Base-by-base conservation (phyloP, 208 protist species). In the Crithidia brevicula region DNA sequence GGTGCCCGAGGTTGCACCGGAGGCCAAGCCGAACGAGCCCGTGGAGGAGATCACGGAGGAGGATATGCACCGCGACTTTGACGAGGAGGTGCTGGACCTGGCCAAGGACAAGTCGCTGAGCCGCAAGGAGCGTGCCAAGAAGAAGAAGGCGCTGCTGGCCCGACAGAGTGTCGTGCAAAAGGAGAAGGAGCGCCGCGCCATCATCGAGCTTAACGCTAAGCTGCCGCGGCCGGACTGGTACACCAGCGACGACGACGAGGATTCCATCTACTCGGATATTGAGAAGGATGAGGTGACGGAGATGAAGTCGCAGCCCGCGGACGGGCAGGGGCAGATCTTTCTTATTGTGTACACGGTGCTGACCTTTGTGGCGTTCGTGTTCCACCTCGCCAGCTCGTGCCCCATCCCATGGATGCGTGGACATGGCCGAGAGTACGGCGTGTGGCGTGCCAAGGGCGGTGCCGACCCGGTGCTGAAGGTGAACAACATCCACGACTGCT, bases 191-290 rank as follows among this genome's bases (percentile, higher is more conserved):
- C 67, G 68, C 38, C 71, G 68, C 22, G 67, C 72, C 31, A 63
- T 86, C 31, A 58, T 66, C 18, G 68, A 46, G 40, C 56, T 86
- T 18, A 67, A 84, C 59, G 59, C 68, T 20, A 52, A 34, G 43
- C 79, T 88, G 54, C 82, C 78, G 15, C 82, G 77, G 1, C 77
- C 77, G 4, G 68, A 77, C 42, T 87, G 82, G 82, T 87, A 87
- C 70, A 62, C 62, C 23, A 87, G 77, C 59, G 73, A 76, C 50
- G 71, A 83, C 36, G 82, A 85, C 8, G 74, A 75, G 23, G 46
- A 49, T 25, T 68, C 63, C 36, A 42, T 51, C 45, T 20, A 25
- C 4, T 63, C 67, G 0, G 57, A 66, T 25, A 56, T 66, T 23
- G 67, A 82, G 38, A 56, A 57, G 42, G 31, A 58, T 28, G 67